Conservation (phyloP, 2,329 filamentous ascomycete genomes). For the Ceratocystis cubensis region DNA sequence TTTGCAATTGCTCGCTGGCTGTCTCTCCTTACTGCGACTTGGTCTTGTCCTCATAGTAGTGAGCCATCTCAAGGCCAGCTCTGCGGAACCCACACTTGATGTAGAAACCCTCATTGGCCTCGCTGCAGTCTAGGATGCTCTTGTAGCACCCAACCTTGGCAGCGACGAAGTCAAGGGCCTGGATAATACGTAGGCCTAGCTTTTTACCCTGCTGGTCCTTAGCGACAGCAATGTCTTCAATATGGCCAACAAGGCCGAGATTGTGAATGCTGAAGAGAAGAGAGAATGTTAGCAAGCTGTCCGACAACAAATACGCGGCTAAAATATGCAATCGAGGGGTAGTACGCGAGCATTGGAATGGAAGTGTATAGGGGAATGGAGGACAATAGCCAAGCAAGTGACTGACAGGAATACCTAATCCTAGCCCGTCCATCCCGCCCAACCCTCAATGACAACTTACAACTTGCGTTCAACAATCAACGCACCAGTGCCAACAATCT, state of each 20-base stretch:
- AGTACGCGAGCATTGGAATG: neutral
- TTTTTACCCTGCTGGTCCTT: constrained; percentile 97
- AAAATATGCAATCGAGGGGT: neutral
- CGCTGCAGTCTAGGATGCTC: constrained; percentile 91
- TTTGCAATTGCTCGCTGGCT: neutral
- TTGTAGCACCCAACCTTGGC: constrained; percentile 90
- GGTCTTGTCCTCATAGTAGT: constrained; percentile 64
- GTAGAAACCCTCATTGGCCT: constrained; percentile 95
- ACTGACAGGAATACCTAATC: neutral
- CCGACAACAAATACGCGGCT: neutral
- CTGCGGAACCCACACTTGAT: constrained; percentile 92
- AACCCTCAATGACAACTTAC: constrained; percentile 37
- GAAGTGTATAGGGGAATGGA: neutral
- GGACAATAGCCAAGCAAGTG: neutral
- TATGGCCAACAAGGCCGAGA: constrained; percentile 77
- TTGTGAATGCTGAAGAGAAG: constrained; percentile 52
- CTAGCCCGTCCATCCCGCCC: neutral
- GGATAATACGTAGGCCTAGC: constrained; percentile 80
- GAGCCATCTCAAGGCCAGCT: constrained; percentile 90
- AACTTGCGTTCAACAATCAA: constrained; percentile 91
- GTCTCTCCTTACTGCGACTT: constrained; percentile 27
- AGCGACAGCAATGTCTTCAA: constrained; percentile 92
- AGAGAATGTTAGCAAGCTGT: neutral
- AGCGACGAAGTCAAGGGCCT: constrained; percentile 81
- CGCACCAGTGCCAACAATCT: constrained; percentile 80